Evolutionary conservation across 2,329 filamentous ascomycete species (phyloP), one percentile per base, ranked within the genome.

Genomic region (Exophiala dermatitidis): DNA sequence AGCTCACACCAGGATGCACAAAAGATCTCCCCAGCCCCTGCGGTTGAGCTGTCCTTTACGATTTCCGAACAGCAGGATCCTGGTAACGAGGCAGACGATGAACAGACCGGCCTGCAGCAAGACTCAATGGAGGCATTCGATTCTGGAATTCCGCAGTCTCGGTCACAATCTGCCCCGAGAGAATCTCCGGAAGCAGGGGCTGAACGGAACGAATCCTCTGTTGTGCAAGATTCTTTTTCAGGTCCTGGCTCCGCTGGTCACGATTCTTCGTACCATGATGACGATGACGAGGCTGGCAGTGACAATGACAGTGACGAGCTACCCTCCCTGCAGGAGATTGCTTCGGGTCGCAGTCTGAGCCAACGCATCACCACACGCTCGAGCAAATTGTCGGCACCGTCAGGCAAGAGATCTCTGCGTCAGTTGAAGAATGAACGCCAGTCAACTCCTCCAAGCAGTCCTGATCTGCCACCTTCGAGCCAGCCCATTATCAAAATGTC

Each of bases 1-100:
- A 60, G 54, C 43, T 60, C 60, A 10, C 60, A 63, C 48, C 61
- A 62, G 30, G 61, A 63, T 52, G 61, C 61, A 43, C 61, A 63
- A 34, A 55, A 55, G 30, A 5, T 56, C 10, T 56, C 58, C n/a
- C 56, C 56, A n/a, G 46, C 46, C 40, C 56, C 56, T 33, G 38
- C 34, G 2, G 38, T 52, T 9, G 57, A 58, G 5, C 40, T 53
- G 44, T 55, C 56, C 32, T 54, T 57, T 29, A 47, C 46, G 26
- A 34, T 34, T 7, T 58, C 48, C 2, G 55, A 47, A 31, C 48
- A 31, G 7, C 36, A 45, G 6, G 48, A 46, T 9, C 19, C 19
- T 32, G 29, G 9, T 10, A 32, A 32, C 12, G 28, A 45, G n/a
- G 37, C 34, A 33, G 44, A 43, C 43, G 30, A 44, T 48, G 48